A percentile compares a stretch with the other conserved stretches of the same genome.
Evolutionary conservation across 1,284 basidiomycete genomes (phyloP).

Genomic region (Marasmius sp.): DNA sequence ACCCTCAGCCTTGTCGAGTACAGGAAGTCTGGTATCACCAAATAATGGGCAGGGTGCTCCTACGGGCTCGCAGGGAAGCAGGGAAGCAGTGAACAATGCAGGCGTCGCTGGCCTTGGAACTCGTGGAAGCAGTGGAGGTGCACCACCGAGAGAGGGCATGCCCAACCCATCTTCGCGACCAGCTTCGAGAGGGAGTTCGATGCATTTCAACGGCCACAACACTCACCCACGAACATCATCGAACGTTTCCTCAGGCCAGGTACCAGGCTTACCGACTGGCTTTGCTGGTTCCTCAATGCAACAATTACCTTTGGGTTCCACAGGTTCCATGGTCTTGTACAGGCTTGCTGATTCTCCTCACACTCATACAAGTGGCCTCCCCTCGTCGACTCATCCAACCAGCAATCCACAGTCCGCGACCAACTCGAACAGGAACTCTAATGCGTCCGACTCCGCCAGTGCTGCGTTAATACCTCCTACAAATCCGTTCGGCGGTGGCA

Average conservation of each 20-base stretch:
- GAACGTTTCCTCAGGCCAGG: not conserved
- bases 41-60: not conserved
- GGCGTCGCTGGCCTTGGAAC: not conserved
- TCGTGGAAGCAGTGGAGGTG: not conserved
- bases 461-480: not conserved
- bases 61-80: not conserved
- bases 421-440: slow-evolving; percentile 9
- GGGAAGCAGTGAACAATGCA: not conserved
- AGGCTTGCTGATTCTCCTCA: slow-evolving; percentile 51
- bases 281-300: not conserved
- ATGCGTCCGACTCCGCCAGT: not conserved
- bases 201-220: not conserved
- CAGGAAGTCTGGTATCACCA: not conserved
- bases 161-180: not conserved
- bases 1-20: not conserved
- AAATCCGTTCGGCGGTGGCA: not conserved
- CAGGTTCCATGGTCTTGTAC: slow-evolving; percentile 68
- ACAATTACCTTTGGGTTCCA: not conserved
- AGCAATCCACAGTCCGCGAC: not conserved
- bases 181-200: not conserved
- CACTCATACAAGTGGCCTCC: slow-evolving; percentile 12
- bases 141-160: not conserved
- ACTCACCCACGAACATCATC: not conserved
- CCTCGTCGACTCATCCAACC: not conserved
- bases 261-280: not conserved